Percentiles rank a stretch among this genome's conserved stretches.
Conservation (phyloP, 257 asterid genomes). For the Salvia miltiorrhiza region DNA sequence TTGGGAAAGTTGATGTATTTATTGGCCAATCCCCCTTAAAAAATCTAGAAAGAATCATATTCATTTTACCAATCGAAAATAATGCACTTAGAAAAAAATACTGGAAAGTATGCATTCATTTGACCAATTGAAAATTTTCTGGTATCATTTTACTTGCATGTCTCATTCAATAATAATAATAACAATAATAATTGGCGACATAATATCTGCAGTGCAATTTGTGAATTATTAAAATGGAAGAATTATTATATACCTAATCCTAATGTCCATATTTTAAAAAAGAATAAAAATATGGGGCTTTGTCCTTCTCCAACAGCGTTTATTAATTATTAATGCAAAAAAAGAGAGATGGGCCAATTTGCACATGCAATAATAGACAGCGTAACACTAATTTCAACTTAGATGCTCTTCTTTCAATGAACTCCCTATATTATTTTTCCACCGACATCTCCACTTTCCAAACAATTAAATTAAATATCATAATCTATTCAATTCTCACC, state of each 20-base stretch:
- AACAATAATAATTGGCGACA: no score
- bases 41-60: no score
- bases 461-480: background rate
- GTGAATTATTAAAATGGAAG: background rate
- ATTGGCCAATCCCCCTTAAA: no score
- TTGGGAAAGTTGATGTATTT: no score
- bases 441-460: conserved; percentile 4
- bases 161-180: no score
- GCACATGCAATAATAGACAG: conserved; percentile 5
- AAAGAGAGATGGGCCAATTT: background rate
- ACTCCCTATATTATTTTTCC: background rate
- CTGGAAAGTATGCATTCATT: no score
- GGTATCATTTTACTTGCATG: no score
- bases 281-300: background rate
- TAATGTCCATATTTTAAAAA: background rate
- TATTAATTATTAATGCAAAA: background rate
- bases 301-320: background rate
- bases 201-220: background rate
- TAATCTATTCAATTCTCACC: background rate
- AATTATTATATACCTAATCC: background rate
- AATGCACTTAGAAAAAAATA: no score
- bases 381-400: background rate
- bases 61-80: no score
- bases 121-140: no score
- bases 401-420: background rate